These are phyloP conservation scores for Linnemannia schmuckeri DNA, from an alignment of 192 early-diverging fungal genomes.

Conservation along the genomic window DNA sequence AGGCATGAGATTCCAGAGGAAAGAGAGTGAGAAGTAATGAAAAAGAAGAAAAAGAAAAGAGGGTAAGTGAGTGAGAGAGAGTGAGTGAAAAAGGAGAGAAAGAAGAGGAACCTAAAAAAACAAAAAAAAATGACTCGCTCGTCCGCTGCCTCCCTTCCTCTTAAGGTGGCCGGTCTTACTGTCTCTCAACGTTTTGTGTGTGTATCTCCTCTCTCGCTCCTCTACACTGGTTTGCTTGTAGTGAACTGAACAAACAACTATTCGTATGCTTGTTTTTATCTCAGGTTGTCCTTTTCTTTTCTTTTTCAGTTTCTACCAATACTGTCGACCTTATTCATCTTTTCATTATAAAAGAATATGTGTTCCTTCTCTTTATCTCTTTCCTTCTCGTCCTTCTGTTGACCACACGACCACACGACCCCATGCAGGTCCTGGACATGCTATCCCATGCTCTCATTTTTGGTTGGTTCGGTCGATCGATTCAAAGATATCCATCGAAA, in stretches of 20 bases:
- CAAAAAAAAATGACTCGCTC: not conserved
- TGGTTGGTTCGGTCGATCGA: slow-evolving; percentile 8
- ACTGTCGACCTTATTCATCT: not conserved
- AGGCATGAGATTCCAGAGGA: not conserved
- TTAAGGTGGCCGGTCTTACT: not conserved
- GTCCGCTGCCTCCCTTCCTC: not conserved
- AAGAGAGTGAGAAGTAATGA: not conserved
- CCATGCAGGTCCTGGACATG: slow-evolving; percentile 1
- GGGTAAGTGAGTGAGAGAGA: not conserved
- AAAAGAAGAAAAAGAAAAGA: not conserved
- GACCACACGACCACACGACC: slow-evolving; percentile 5
- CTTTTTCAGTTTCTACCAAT: not conserved
- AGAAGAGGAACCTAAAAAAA: slow-evolving; percentile 5
- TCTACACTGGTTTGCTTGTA: not conserved
- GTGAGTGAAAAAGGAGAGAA: not conserved
- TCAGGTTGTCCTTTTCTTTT: not conserved
- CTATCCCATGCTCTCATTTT: slow-evolving; percentile 4
- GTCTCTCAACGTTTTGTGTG: not conserved
- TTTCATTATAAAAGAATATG: not conserved
- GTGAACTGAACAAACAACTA: not conserved
- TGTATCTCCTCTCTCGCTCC: not conserved
- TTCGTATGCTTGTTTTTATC: no score
- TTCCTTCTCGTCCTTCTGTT: not conserved
- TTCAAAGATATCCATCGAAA: not conserved
- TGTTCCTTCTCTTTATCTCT: not conserved